phyloP scores from a whole-genome alignment of 2,329 filamentous ascomycete genomes.

The Fusarium verrucosum region DNA sequence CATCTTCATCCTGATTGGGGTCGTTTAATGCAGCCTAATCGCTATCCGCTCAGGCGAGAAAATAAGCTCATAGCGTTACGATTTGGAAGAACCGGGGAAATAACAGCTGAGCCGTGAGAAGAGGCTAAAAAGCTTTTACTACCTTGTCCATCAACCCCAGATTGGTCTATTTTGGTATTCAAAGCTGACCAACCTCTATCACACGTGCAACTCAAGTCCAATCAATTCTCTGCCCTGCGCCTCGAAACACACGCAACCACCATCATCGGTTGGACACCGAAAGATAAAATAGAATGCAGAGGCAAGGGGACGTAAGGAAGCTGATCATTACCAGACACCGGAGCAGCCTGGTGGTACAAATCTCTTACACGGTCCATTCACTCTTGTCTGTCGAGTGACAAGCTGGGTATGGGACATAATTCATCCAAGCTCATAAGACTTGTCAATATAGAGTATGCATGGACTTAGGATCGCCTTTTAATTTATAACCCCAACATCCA shows the following conservation, averaged over 20 bases:
- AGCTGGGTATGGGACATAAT: not conserved
- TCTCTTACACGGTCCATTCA: not conserved
- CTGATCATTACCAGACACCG: not conserved
- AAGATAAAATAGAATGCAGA: not conserved
- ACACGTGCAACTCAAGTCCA: conserved; percentile 21
- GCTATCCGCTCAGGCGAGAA: conserved; percentile 14
- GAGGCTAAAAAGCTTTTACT: not conserved
- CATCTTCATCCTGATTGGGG: conserved; percentile 18
- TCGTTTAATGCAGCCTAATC: conserved; percentile 3
- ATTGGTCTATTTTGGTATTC: not conserved
- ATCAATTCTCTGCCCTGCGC: conserved; percentile 26
- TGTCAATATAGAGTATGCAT: not conserved
- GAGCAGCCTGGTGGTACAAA: conserved; percentile 1
- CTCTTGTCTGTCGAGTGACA: not conserved
- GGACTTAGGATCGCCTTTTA: not conserved
- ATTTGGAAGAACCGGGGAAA: conserved; percentile 11
- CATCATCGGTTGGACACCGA: not conserved
- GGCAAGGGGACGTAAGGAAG: not conserved
- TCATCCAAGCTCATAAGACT: not conserved
- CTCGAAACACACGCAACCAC: conserved; percentile 29
- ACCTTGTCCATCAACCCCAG: not conserved
- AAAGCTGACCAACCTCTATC: conserved; percentile 20
- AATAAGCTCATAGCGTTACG: conserved; percentile 27
- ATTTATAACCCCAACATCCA: not conserved
- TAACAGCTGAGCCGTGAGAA: not conserved